Conservation (phyloP, 148 eudicot species). For the Rheum nobile region DNA sequence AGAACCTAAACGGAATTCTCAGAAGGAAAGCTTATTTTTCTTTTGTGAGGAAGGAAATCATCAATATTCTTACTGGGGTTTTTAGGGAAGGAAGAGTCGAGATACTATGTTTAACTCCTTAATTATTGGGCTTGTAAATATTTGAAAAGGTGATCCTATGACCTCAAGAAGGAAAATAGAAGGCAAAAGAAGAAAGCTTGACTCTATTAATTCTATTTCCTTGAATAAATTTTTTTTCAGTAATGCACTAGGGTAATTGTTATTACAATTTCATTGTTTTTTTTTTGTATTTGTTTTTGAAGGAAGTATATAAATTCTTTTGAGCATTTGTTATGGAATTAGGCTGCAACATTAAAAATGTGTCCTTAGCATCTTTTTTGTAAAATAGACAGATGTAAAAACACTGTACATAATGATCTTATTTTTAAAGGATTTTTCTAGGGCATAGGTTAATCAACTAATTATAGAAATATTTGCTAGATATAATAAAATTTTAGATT, state of each 20-base stretch:
- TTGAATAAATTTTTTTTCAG: background rate
- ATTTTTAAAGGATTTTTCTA: too few relatives aligned
- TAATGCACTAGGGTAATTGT: background rate
- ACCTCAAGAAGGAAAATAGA: background rate
- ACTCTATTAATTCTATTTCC: background rate
- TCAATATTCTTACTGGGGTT: background rate
- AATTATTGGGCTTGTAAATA: background rate
- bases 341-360: background rate
- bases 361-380: background rate
- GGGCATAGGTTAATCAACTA: too few relatives aligned
- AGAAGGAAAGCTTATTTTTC: background rate
- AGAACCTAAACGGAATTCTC: background rate
- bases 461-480: too few relatives aligned
- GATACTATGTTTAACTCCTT: background rate
- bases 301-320: background rate
- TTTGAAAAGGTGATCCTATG: background rate
- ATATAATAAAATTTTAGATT: too few relatives aligned
- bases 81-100: background rate
- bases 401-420: background rate
- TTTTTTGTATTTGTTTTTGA: background rate
- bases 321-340: background rate
- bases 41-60: background rate
- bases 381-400: background rate
- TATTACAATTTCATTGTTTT: background rate
- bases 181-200: background rate